phyloP scores from a whole-genome alignment of 495 filamentous ascomycete species.

The Entonaema liquescens region DNA sequence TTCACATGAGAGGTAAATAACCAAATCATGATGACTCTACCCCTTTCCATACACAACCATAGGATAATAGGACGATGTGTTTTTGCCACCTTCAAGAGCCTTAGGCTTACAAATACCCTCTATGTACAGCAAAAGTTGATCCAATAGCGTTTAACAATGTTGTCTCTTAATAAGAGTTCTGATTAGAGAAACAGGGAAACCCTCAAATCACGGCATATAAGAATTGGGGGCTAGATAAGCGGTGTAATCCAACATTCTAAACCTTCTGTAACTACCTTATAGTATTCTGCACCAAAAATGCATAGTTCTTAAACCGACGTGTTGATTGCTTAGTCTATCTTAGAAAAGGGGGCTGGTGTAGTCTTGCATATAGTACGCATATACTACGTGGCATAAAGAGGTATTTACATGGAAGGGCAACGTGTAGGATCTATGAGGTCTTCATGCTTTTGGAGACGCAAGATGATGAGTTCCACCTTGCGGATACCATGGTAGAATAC shows the following conservation, averaged over 20 bases:
- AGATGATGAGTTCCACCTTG: slow-evolving; percentile 8
- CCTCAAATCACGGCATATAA: slow-evolving; percentile 11
- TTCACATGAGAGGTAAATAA: not conserved
- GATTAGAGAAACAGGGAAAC: slow-evolving; percentile 15
- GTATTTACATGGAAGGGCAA: not conserved
- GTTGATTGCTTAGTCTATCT: slow-evolving; percentile 17
- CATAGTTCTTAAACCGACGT: slow-evolving; percentile 3
- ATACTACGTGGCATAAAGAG: slow-evolving; percentile 24
- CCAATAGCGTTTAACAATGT: slow-evolving; percentile 5
- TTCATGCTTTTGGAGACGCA: slow-evolving; percentile 5
- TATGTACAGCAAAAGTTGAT: not conserved
- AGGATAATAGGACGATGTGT: not conserved
- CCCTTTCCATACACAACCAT: not conserved
- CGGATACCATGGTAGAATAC: slow-evolving; percentile 8
- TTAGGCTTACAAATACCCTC: not conserved
- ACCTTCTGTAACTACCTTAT: slow-evolving; percentile 19
- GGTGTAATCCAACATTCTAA: slow-evolving; percentile 29
- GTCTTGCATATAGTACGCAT: slow-evolving; percentile 31
- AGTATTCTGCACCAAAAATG: slow-evolving; percentile 12
- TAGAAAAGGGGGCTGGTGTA: slow-evolving; percentile 1
- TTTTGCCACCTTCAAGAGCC: not conserved
- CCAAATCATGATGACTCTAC: not conserved
- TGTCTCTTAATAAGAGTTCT: not conserved
- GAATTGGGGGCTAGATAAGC: slow-evolving; percentile 34
- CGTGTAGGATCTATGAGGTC: slow-evolving; percentile 5